These are phyloP conservation scores for Hyphodiscus sp. DNA, from an alignment of 2,329 filamentous ascomycete genomes.

Conservation along the genomic window DNA sequence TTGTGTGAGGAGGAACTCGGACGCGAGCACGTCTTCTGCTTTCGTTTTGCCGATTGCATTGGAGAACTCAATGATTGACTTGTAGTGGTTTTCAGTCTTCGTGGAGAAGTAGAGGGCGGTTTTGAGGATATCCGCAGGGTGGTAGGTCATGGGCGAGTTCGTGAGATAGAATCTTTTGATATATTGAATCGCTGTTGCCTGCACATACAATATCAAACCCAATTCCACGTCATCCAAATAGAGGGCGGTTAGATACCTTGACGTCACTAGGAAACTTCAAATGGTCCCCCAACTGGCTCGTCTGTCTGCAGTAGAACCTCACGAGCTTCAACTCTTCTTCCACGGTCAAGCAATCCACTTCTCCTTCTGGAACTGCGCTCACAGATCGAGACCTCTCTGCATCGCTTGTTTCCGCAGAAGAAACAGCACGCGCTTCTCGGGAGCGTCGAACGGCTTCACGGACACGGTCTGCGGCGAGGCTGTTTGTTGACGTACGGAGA, in stretches of 20 bases:
- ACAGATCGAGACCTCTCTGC: conserved; percentile 28
- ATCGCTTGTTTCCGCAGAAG: conserved; percentile 26
- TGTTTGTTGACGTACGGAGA: conserved; percentile 73
- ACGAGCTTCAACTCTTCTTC: conserved; percentile 80
- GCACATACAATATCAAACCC: neutral
- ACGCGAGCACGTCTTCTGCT: conserved; percentile 76
- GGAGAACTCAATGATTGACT: conserved; percentile 52
- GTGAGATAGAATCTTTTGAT: conserved; percentile 92
- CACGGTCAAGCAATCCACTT: conserved; percentile 73
- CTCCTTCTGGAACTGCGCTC: conserved; percentile 29
- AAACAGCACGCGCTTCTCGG: conserved; percentile 33
- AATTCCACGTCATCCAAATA: neutral
- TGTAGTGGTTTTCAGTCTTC: conserved; percentile 82
- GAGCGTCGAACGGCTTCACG: conserved; percentile 47
- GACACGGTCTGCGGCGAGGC: conserved; percentile 65
- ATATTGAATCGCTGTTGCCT: conserved; percentile 46
- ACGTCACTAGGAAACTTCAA: conserved; percentile 55
- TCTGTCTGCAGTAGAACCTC: conserved; percentile 65
- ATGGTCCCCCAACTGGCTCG: conserved; percentile 50
- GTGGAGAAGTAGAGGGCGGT: conserved; percentile 88
- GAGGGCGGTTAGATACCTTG: conserved; percentile 37
- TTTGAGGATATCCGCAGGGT: conserved; percentile 81
- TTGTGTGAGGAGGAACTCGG: conserved; percentile 89
- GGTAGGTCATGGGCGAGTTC: conserved; percentile 95
- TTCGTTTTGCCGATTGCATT: conserved; percentile 64